Evolutionary conservation across 352 stramenopile genomes (phyloP).

Genomic region (Phytophthora europaea): DNA sequence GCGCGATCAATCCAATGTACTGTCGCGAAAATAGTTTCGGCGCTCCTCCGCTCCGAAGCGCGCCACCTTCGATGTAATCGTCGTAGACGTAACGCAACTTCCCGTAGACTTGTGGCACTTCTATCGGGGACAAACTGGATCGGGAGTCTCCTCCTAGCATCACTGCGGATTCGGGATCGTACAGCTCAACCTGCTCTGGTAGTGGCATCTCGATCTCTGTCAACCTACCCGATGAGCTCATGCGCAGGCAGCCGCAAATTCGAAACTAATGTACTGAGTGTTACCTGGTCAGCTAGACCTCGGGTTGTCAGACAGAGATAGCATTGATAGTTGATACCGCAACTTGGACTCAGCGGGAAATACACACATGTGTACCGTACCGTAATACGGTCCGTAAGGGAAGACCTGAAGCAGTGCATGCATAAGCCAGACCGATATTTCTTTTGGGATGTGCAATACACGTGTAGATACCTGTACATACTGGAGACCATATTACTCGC

Average conservation of each 20-base stretch:
- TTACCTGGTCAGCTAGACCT: not conserved
- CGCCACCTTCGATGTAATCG: slow-evolving; percentile 52
- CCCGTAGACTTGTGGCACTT: slow-evolving; percentile 36
- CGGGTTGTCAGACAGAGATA: not conserved
- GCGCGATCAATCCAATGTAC: slow-evolving; percentile 63
- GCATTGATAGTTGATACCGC: no score
- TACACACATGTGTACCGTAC: not conserved
- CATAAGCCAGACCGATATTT: slow-evolving; percentile 24
- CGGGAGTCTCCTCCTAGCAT: slow-evolving; percentile 34
- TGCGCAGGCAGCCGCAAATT: slow-evolving; percentile 28
- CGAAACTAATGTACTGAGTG: slow-evolving; percentile 15
- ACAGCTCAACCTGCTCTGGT: slow-evolving; percentile 37
- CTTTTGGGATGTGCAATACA: slow-evolving; percentile 29
- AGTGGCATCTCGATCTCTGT: slow-evolving; percentile 40
- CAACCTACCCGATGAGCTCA: slow-evolving; percentile 22
- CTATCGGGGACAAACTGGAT: slow-evolving; percentile 41
- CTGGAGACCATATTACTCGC: slow-evolving; percentile 17
- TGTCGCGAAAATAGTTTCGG: slow-evolving; percentile 52
- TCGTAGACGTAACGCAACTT: slow-evolving; percentile 56
- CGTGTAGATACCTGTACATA: slow-evolving; percentile 15
- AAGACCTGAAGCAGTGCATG: slow-evolving; percentile 10
- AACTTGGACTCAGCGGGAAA: slow-evolving; percentile 1
- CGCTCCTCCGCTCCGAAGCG: slow-evolving; percentile 49
- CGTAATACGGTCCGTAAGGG: not conserved
- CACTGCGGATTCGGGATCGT: slow-evolving; percentile 30